Evolutionary conservation across 2,329 filamentous ascomycete species (phyloP), one percentile per base, ranked within the genome.

Genomic region (Colletotrichum kahawae): DNA sequence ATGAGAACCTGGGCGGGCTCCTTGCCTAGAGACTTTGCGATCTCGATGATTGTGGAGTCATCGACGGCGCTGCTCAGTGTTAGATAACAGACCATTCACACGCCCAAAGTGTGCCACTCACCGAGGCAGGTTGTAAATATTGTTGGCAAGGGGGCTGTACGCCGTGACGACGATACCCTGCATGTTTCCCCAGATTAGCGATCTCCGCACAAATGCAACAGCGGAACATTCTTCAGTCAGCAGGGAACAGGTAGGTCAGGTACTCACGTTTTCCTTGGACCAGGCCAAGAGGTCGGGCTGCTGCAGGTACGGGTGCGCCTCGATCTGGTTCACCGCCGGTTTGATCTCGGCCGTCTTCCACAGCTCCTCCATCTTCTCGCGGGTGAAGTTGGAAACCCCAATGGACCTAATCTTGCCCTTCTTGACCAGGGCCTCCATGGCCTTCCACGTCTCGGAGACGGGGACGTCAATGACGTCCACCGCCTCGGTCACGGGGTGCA

Each of bases 111-210:
- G 14, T 43, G 34, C 34, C 8, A 33, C 70, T 74, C 27, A 75
- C 73, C 73, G 73, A 60, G 76, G 76, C 16, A 77, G 74, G 63
- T 74, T 82, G 77, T 85, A 83, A 59, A 84, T 83, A 79, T 91
- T 87, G 24, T 92, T 91, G 3, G 92, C 92, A 66, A 93, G 92
- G 7, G 90, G 91, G 18, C 91, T 92, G 84, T 90, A 92, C 2
- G 89, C 90, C 60, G 85, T 82, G 48, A 88, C 85, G 67, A 90
- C 78, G 78, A 92, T 89, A 77, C 85, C 84, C 79, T 90, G 85
- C 64, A 75, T 66, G 18, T 38, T 9, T 3, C 21, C 62, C 56
- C 33, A 67, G 43, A 57, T 71, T 64, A 74, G 67, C 62, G 54
- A 67, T 18, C 38, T 31, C 36, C 16, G 56, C 56, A 14, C 68